phyloP scores from a whole-genome alignment of 2,329 filamentous ascomycete species.

The Basipetospora chlamydospora region DNA sequence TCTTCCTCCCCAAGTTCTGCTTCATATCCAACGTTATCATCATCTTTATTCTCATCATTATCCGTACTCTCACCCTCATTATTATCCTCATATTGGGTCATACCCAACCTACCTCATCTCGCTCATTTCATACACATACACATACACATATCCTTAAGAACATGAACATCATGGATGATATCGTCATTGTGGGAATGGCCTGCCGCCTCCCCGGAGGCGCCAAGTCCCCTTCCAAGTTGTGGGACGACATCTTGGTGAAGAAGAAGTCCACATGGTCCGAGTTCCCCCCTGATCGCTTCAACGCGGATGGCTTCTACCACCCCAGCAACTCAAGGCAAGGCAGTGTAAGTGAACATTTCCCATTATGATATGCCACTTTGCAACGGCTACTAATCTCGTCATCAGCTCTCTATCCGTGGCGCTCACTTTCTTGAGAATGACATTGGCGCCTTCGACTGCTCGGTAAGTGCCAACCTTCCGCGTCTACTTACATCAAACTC shows the following conservation, averaged over 20 bases:
- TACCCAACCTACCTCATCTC: too few relatives aligned
- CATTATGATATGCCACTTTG: too few relatives aligned
- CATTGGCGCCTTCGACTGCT: slow-evolving; percentile 12
- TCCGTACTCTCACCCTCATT: too few relatives aligned
- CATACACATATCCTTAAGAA: too few relatives aligned
- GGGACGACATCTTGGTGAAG: slow-evolving; percentile 19
- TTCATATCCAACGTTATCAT: too few relatives aligned
- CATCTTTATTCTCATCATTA: too few relatives aligned
- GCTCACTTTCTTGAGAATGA: slow-evolving; percentile 16
- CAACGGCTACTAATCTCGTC: too few relatives aligned
- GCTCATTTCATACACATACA: too few relatives aligned
- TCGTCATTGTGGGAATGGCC: slow-evolving; percentile 33
- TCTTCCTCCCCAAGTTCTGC: too few relatives aligned
- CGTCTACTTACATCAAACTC: too few relatives aligned
- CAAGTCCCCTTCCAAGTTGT: slow-evolving; percentile 26
- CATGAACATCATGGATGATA: slow-evolving; percentile 1
- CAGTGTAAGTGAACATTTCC: too few relatives aligned
- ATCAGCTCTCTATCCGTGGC: slow-evolving; percentile 7
- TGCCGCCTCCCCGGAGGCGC: slow-evolving; percentile 30
- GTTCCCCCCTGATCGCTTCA: slow-evolving; percentile 30
- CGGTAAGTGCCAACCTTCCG: not conserved
- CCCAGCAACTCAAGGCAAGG: slow-evolving; percentile 10
- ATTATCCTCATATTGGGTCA: too few relatives aligned
- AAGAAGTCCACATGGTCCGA: slow-evolving; percentile 21
- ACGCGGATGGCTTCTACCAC: slow-evolving; percentile 23